Evolutionary conservation across 2,329 filamentous ascomycete species (phyloP).

Genomic region (Phialemonium atrogriseum): DNA sequence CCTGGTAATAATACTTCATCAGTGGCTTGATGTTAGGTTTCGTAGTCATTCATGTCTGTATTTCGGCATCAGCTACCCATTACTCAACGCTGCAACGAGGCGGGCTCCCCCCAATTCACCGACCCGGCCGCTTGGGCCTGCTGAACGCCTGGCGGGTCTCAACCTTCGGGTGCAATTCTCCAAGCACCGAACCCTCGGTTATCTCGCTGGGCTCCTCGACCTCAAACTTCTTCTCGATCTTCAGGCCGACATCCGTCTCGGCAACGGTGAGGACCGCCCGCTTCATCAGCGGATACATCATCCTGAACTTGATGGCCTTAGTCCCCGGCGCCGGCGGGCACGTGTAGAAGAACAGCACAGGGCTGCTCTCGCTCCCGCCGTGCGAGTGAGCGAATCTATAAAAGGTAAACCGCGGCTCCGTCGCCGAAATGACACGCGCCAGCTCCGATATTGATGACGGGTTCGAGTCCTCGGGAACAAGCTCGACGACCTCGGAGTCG

Average conservation of each 20-base stretch:
- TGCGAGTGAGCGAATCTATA: slow-evolving; percentile 58
- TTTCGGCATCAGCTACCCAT: background rate
- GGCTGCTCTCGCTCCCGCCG: slow-evolving; percentile 41
- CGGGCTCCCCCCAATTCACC: too few relatives aligned
- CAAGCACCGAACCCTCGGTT: slow-evolving; percentile 54
- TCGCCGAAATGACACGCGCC: slow-evolving; percentile 49
- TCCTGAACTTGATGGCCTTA: slow-evolving; percentile 71
- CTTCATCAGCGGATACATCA: slow-evolving; percentile 73
- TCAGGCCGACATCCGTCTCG: slow-evolving; percentile 55
- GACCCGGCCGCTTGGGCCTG: slow-evolving; percentile 71
- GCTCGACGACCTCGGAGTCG: slow-evolving; percentile 58
- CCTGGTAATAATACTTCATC: too few relatives aligned
- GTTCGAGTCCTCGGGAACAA: slow-evolving; percentile 45
- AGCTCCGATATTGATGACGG: slow-evolving; percentile 52
- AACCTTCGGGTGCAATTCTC: slow-evolving; percentile 60
- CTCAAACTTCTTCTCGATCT: slow-evolving; percentile 62
- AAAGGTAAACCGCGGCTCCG: slow-evolving; percentile 70
- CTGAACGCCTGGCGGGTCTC: slow-evolving; percentile 62
- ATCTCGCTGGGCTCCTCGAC: slow-evolving; percentile 62
- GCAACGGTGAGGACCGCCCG: slow-evolving; percentile 59
- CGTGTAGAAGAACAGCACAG: slow-evolving; percentile 75
- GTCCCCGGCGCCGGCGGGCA: slow-evolving; percentile 58
- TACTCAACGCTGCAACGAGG: background rate
- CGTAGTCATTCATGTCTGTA: too few relatives aligned
- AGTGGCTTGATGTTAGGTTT: too few relatives aligned